A percentile compares a stretch with the other conserved stretches of the same genome.
Conservation (phyloP, 768 basidiomycete species). For the Mycena albidolilacea region DNA sequence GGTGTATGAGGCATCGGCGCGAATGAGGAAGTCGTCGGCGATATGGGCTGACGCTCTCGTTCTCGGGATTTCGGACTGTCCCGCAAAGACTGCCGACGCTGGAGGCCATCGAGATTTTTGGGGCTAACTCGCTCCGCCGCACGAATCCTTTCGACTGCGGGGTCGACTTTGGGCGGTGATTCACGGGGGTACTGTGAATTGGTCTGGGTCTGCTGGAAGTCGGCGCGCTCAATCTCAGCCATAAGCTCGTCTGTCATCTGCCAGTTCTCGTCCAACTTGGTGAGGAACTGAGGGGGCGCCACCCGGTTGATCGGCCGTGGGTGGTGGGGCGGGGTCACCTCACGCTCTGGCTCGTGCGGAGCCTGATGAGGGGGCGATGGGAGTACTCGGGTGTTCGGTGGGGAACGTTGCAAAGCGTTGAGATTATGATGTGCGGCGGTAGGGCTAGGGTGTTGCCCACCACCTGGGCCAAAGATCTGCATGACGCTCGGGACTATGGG, state of each 20-base stretch:
- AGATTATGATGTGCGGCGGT: slow-evolving; percentile 36
- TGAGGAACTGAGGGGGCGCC: slow-evolving; percentile 68
- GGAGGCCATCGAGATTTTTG: slow-evolving; percentile 61
- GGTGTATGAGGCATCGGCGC: slow-evolving; percentile 67
- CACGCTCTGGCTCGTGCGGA: slow-evolving; percentile 45
- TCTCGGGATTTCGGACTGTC: slow-evolving; percentile 51
- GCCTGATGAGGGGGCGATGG: slow-evolving; percentile 40
- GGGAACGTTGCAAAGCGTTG: slow-evolving; percentile 35
- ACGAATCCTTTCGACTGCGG: slow-evolving; percentile 69
- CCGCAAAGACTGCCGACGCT: slow-evolving; percentile 56
- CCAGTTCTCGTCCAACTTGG: slow-evolving; percentile 73
- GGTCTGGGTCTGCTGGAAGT: slow-evolving; percentile 70
- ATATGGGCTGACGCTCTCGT: slow-evolving; percentile 42
- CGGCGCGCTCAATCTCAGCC: slow-evolving; percentile 81
- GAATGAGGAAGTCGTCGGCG: slow-evolving; percentile 49
- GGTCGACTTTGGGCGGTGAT: slow-evolving; percentile 65
- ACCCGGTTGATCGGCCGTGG: slow-evolving; percentile 77
- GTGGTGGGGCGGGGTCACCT: slow-evolving; percentile 56
- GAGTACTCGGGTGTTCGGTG: slow-evolving; percentile 43
- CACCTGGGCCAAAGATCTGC: slow-evolving; percentile 63
- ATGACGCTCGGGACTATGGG: slow-evolving; percentile 72
- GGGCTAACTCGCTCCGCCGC: slow-evolving; percentile 67
- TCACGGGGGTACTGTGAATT: slow-evolving; percentile 59
- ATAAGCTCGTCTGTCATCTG: slow-evolving; percentile 80
- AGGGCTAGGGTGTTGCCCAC: slow-evolving; percentile 53